Evolutionary conservation across 2,329 filamentous ascomycete genomes (phyloP), one percentile per base, ranked within the genome.

Genomic region (Aspergillus uvarum): DNA sequence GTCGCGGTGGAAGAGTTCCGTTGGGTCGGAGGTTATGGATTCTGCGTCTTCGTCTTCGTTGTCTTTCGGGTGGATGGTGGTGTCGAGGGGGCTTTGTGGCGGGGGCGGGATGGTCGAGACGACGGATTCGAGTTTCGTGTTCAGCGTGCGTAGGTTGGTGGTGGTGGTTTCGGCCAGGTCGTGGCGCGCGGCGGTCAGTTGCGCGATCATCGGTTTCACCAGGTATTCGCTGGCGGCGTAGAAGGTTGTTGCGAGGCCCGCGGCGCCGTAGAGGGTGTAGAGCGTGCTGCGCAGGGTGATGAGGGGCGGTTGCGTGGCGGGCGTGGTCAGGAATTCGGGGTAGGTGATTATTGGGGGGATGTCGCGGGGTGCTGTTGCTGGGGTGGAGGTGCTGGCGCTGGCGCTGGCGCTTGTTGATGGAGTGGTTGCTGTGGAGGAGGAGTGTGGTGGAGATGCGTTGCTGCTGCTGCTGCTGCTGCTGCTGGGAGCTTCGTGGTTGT

Each of bases 281-380:
- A 85, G 68, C 4, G 88, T 75, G 35, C 81, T 81, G n/a, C 76
- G 74, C 53, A 85, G 79, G 6, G 85, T 87, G 32, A 88, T 81
- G 19, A 88, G 78, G 0, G 86, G 85, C 14, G 85, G 83, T 10
- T 83, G 84, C 64, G 85, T 85, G 63, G 81, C 77, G 10, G 84
- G 78, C 62, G 86, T 80, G 49, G 85, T 77, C 47, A 88, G 81
- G 67, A 88, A 88, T 70, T 89, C 86, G 4, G 86, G 86, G 67
- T 89, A 89, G 50, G 86, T 88, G 63, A 89, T 86, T 59, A 89
- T 87, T 4, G 86, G 86, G 19, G 85, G 82, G 24, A 82, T 72
- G 42, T 83, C 81, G 68, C 76, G 76, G 52, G 64, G 58, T 57
- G 22, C 22, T 22, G 63, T 63, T 48, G 32, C 60, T 58, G 56